phyloP scores from a whole-genome alignment of 202 grass and related monocot species.

The Tripidium arundinaceum region DNA sequence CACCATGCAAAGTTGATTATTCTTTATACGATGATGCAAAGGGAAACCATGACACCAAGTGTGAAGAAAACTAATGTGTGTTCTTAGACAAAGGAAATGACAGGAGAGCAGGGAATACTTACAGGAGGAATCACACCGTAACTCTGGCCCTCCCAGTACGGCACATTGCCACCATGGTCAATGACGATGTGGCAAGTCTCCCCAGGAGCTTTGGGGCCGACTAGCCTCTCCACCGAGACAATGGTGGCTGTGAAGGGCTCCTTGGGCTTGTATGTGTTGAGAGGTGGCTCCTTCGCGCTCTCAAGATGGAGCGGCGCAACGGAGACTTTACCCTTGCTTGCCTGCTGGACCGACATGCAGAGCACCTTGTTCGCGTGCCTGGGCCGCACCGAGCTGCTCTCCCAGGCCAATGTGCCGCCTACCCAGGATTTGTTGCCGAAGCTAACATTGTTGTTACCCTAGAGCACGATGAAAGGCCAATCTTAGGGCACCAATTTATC shows the following conservation, averaged over 20 bases:
- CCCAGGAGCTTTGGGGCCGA: constrained; percentile 80
- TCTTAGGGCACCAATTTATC: not conserved
- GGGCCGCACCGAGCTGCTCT: constrained; percentile 10
- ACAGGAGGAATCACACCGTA: constrained; percentile 88
- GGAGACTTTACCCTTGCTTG: constrained; percentile 48
- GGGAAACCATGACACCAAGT: not conserved
- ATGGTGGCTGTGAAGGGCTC: constrained; percentile 77
- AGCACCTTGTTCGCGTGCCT: constrained; percentile 42
- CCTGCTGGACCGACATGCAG: constrained; percentile 62
- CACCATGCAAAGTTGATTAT: not conserved
- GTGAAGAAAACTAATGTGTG: not conserved
- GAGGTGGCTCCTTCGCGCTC: constrained; percentile 69
- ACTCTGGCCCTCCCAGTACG: constrained; percentile 97
- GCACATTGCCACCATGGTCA: constrained; percentile 80
- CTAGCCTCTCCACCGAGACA: constrained; percentile 67
- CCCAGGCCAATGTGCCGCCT: constrained; percentile 24
- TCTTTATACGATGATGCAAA: not conserved
- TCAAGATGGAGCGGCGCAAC: constrained; percentile 67
- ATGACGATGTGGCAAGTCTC: constrained; percentile 94
- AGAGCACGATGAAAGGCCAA: not conserved
- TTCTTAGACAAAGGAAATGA: not conserved
- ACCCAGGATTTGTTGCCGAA: constrained; percentile 55
- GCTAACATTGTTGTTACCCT: constrained; percentile 50
- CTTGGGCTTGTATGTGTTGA: constrained; percentile 85
- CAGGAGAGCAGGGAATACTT: not conserved